Conservation (phyloP, 202 grass and related monocot species). For the Schoenoplectus triqueter region DNA sequence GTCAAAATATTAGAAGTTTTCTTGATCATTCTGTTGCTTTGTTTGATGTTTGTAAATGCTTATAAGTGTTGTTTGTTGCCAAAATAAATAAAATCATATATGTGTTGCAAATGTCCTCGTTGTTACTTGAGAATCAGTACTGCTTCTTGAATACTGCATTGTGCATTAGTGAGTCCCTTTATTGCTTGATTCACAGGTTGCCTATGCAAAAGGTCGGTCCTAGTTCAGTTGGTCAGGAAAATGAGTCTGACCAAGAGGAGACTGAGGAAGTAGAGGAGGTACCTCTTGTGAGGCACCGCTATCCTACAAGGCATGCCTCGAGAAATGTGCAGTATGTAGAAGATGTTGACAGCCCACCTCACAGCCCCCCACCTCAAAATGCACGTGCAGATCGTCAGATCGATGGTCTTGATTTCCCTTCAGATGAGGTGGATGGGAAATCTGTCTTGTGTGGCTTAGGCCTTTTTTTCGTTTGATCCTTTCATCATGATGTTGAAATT, state of each 20-base stretch:
- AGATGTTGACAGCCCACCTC: constrained; percentile 42
- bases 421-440: constrained; percentile 61
- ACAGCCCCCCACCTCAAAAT: constrained; percentile 46
- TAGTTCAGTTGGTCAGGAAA: constrained; percentile 39
- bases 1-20: not conserved
- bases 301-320: constrained; percentile 45
- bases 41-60: not conserved
- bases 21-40: not conserved
- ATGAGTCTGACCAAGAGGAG: constrained; percentile 55
- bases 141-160: not conserved
- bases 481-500: constrained; percentile 26
- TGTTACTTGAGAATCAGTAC: not conserved
- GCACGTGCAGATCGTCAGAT: constrained; percentile 36
- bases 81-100: not conserved
- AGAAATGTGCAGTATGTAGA: constrained; percentile 50
- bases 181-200: constrained; percentile 57
- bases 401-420: constrained; percentile 47
- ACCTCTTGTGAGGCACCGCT: constrained; percentile 62
- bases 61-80: not conserved
- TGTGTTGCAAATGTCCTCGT: not conserved
- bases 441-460: constrained; percentile 1
- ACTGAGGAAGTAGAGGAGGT: constrained; percentile 68
- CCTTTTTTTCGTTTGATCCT: constrained; percentile 32
- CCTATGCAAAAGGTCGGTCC: constrained; percentile 48
- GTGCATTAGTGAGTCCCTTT: constrained; percentile 34